phyloP scores from a whole-genome alignment of 257 asterid genomes.

The Scutellaria minor region DNA sequence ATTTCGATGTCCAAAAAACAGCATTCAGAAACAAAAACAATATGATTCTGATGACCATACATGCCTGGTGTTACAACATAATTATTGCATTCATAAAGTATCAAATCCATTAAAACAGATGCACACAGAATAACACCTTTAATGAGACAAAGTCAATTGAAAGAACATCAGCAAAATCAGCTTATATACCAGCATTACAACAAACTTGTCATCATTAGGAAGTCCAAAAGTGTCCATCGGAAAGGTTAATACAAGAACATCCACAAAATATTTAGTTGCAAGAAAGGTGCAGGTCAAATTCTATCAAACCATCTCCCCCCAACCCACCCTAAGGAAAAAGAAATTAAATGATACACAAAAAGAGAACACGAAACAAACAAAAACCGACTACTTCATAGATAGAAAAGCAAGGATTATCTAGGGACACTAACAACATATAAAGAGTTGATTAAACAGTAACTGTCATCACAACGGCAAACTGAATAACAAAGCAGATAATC shows the following conservation, averaged over 20 bases:
- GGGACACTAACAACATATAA: no score
- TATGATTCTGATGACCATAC: neutral
- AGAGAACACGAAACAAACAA: no score
- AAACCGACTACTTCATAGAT: no score
- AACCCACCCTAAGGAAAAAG: no score
- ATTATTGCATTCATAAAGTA: neutral
- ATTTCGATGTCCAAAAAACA: neutral
- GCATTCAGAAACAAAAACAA: slow-evolving; percentile 8
- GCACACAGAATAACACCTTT: neutral
- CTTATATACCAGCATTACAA: slow-evolving; percentile 11
- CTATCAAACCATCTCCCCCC: no score
- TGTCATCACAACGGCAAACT: neutral
- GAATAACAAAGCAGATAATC: slow-evolving; percentile 9
- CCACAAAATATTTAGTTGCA: neutral
- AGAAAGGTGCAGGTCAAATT: no score
- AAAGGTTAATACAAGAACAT: neutral
- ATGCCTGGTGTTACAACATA: neutral
- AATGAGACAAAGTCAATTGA: neutral
- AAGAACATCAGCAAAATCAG: neutral
- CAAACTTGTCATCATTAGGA: neutral
- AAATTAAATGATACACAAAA: no score
- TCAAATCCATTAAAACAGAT: neutral
- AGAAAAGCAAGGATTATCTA: no score
- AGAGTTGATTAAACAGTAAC: neutral
- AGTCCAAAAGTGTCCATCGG: neutral